These are phyloP conservation scores for Nakaseomyces kungkrabaensis DNA, from an alignment of 1,139 yeast species.

Conservation along the genomic window DNA sequence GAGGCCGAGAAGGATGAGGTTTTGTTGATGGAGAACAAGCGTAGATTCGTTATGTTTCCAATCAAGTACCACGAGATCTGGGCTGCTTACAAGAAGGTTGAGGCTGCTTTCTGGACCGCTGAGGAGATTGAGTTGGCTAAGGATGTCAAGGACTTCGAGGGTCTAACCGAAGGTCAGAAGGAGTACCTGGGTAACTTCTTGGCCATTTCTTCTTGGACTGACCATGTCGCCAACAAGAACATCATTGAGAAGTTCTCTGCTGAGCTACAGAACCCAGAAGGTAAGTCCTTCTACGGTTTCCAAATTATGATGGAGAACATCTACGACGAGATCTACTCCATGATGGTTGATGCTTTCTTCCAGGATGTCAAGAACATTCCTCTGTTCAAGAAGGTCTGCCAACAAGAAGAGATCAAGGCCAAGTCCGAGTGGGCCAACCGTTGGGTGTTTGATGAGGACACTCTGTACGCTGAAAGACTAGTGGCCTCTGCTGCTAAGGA, in stretches of 20 bases:
- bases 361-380: slow-evolving; percentile 73
- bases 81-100: slow-evolving; percentile 98
- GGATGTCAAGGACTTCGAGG: slow-evolving; percentile 85
- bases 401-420: slow-evolving; percentile 82
- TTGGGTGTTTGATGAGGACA: slow-evolving; percentile 85
- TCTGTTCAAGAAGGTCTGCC: slow-evolving; percentile 80
- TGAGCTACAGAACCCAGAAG: slow-evolving; percentile 95
- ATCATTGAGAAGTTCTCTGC: slow-evolving; percentile 94
- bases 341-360: slow-evolving; percentile 87
- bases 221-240: slow-evolving; percentile 95
- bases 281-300: slow-evolving; percentile 97
- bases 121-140: slow-evolving; percentile 95
- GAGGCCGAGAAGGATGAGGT: slow-evolving; percentile 84
- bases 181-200: slow-evolving; percentile 82
- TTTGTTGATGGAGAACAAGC: slow-evolving; percentile 70
- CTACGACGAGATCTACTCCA: slow-evolving; percentile 93
- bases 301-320: slow-evolving; percentile 99
- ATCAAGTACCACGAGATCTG: slow-evolving; percentile 95
- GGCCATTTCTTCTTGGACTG: slow-evolving; percentile 98
- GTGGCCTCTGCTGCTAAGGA: slow-evolving; percentile 99
- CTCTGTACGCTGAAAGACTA: slow-evolving; percentile 87
- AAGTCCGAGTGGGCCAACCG: slow-evolving; percentile 98
- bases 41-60: slow-evolving; percentile 92
- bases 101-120: slow-evolving; percentile 99
- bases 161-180: slow-evolving; percentile 81